Evolutionary conservation across 805 yeast genomes (phyloP), one percentile per base, ranked within the genome.

Genomic region (Kregervanrija delftensis): DNA sequence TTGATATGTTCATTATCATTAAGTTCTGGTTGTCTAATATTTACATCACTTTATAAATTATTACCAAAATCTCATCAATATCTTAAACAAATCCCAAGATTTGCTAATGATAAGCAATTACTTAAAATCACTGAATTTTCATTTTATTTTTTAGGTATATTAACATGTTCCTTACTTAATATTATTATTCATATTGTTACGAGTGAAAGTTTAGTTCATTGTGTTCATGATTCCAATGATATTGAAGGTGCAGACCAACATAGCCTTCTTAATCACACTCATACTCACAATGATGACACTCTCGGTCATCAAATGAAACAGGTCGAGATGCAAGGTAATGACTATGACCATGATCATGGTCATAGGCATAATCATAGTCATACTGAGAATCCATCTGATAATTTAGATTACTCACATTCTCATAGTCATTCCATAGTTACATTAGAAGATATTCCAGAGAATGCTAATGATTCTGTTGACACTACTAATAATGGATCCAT

Each of bases 121-220:
- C 59, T 77, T 42, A 66, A 77, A 36, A 64, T 69, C 0, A 68
- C 76, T 9, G 73, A 74, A 51, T 68, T 77, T 3, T 55, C 55
- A 1, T 62, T 54, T 39, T 65, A 58, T 42, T 48, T 64, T 14
- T 17, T 65, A 1, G 98, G 99, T 2, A 74, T 84, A 2, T 38
- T 66, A 1, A 49, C 77, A 2, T 86, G 96, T 57, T 60, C 78
- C 1, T 48, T 63, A 2, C 65, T 91, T 44, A 90, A 89, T 60
- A 59, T 68, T 28, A 33, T 83, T 1, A 77, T 93, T 5, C 96
- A 90, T 61, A 61, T 77, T 33, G 62, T 81, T 42, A 86, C 97
- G 0, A 78, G 91, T 41, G 86, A 86, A 59, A 81, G 90, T 31
- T 76, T 90, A 32, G 85, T 90, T 0, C 96, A 89, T 58, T 89